Evolutionary conservation across 495 filamentous ascomycete genomes (phyloP), one percentile per base, ranked within the genome.

Genomic region (Elasticomyces elasticus): DNA sequence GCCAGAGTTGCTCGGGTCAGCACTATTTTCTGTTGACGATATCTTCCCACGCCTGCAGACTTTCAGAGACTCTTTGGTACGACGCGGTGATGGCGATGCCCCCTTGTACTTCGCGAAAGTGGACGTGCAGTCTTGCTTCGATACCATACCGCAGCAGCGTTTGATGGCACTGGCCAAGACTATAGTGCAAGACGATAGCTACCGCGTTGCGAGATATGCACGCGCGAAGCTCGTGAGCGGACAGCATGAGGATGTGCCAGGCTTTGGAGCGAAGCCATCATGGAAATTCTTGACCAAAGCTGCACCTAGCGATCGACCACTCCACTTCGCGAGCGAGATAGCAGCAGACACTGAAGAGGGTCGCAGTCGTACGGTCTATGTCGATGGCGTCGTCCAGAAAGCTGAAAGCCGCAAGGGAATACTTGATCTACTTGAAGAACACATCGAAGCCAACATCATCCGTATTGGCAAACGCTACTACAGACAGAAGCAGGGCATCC

Each of bases 61-160:
- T 1, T 95, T 95, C 69, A 82, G 84, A 58, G 45, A 65, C 5
- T 67, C 26, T n/a, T 59, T 81, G 30, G 40, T 60, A 26, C 35
- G 51, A n/a, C 56, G 48, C 41, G 64, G 42, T 42, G 55, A 48
- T 50, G 49, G 10, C 48, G 73, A 35, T 22, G n/a, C 9, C 10
- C 66, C 62, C 15, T 63, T 89, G 9, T 95, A 84, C 65, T 95
- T 97, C 61, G 89, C 84, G 37, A 98, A 97, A 66, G 72, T 95
- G 13, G 92, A 98, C 66, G 88, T 96, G 25, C 76, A 88, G 66
- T 79, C 88, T 9, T 95, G 92, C 50, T 98, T 95, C 65, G 92
- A 98, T 65, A 95, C 87, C 0, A 95, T 98, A 43, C 92, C 92
- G 0, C 94, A 97, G 61, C 62, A 74, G 33, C 75, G 75, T 3